A percentile compares a stretch with the other conserved stretches of the same genome.
Conservation (phyloP, 106 monocot genomes). For the Phalaenopsis aphrodite region DNA sequence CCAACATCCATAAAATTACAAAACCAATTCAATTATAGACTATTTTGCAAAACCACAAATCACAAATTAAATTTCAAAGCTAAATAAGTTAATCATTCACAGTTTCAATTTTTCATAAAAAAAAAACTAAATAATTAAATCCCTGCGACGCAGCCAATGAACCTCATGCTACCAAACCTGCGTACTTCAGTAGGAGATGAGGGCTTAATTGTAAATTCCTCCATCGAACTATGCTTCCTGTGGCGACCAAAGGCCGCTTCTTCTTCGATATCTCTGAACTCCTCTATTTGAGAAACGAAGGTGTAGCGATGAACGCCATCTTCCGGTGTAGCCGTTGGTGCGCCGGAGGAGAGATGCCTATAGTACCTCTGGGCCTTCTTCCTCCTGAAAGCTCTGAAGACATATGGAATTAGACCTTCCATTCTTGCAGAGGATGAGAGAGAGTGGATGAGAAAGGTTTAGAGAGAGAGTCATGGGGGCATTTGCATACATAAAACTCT, state of each 20-base stretch:
- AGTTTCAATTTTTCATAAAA: no score
- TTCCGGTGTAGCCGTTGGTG: neutral
- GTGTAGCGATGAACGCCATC: neutral
- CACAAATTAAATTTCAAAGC: no score
- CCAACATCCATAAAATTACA: no score
- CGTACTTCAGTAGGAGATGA: neutral
- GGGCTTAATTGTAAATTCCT: neutral
- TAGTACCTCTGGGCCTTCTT: slow-evolving; percentile 13
- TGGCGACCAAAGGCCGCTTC: no score
- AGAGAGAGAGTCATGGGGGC: no score
- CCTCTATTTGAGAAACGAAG: neutral
- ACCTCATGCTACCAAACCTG: slow-evolving; percentile 5
- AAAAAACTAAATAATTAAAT: no score
- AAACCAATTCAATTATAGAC: no score
- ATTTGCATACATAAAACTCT: no score
- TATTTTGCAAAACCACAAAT: no score
- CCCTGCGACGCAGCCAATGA: neutral
- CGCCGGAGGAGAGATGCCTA: slow-evolving; percentile 14
- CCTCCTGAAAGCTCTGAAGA: slow-evolving; percentile 23
- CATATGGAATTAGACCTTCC: slow-evolving; percentile 34
- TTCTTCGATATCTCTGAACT: neutral
- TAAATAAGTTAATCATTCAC: no score
- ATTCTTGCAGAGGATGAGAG: neutral
- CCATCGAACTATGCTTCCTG: neutral
- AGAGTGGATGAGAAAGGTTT: no score